Percentiles rank a stretch among this genome's conserved stretches.
phyloP scores from a whole-genome alignment of 2,329 filamentous ascomycete genomes.

The Xylariaceae sp. region DNA sequence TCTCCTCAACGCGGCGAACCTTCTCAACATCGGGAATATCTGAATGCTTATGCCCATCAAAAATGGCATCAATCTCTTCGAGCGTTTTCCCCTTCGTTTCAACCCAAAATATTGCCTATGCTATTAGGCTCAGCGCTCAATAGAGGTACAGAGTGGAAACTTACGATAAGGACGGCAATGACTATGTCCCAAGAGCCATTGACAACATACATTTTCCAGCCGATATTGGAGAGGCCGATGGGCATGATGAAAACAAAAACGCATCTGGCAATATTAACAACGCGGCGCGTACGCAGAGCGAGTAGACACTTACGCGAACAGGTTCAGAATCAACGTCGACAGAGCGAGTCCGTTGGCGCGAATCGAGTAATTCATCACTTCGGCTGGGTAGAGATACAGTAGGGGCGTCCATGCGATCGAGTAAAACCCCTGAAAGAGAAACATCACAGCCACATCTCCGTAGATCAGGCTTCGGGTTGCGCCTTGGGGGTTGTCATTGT shows the following conservation, averaged over 20 bases:
- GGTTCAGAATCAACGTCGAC: conserved; percentile 42
- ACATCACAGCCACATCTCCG: conserved; percentile 50
- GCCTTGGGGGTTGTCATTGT: conserved; percentile 38
- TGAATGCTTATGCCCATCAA: conserved; percentile 45
- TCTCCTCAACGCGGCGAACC: too few relatives aligned
- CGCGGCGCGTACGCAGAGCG: background rate
- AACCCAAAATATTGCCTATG: conserved; percentile 45
- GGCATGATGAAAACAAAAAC: conserved; percentile 51
- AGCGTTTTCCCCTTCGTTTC: conserved; percentile 49
- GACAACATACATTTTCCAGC: conserved; percentile 56
- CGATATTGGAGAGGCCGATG: conserved; percentile 50
- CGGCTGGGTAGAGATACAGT: conserved; percentile 55
- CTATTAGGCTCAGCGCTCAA: background rate
- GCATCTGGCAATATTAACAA: conserved; percentile 26
- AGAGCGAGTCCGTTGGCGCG: conserved; percentile 56
- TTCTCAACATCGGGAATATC: too few relatives aligned
- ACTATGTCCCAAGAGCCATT: conserved; percentile 54
- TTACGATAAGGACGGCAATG: conserved; percentile 48
- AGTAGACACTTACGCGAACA: conserved; percentile 37
- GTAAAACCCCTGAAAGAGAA: conserved; percentile 59
- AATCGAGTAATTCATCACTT: conserved; percentile 57
- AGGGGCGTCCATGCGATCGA: conserved; percentile 58
- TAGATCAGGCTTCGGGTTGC: conserved; percentile 39
- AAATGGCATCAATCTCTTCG: conserved; percentile 48
- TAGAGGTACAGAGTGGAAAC: conserved; percentile 21